phyloP scores from a whole-genome alignment of 192 early-diverging fungal species.

The Gamsiella multidivaricata region DNA sequence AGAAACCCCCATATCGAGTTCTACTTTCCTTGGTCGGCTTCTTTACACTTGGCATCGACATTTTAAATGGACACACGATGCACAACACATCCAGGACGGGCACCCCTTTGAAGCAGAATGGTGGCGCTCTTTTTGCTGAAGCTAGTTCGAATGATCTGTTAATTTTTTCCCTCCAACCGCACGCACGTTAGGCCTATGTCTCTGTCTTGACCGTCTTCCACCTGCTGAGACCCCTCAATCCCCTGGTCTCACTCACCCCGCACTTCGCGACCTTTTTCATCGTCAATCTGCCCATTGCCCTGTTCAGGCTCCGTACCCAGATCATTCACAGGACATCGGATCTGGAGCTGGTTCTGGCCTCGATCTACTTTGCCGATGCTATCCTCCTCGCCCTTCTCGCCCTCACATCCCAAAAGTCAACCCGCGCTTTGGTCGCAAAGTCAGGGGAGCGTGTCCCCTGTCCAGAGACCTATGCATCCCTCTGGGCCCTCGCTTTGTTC shows the following conservation, averaged over 20 bases:
- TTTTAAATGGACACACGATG: too few species aligned
- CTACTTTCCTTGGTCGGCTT: too few species aligned
- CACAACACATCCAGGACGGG: too few species aligned
- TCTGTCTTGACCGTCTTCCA: constrained; percentile 32
- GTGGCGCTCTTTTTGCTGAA: too few species aligned
- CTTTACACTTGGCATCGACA: too few species aligned
- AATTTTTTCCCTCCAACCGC: not conserved
- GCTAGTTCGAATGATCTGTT: not conserved
- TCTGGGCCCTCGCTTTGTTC: constrained; percentile 32
- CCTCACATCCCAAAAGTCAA: constrained; percentile 34
- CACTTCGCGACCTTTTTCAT: constrained; percentile 48
- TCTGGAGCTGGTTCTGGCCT: constrained; percentile 30
- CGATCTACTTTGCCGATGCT: constrained; percentile 46
- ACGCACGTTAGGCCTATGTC: constrained; percentile 22
- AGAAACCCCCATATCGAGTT: too few species aligned
- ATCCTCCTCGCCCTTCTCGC: constrained; percentile 30
- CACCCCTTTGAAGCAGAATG: too few species aligned
- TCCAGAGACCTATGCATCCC: constrained; percentile 33
- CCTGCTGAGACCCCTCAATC: constrained; percentile 46
- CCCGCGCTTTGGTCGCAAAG: constrained; percentile 25
- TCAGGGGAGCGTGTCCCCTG: constrained; percentile 40
- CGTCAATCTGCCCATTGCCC: constrained; percentile 44
- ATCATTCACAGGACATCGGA: constrained; percentile 33
- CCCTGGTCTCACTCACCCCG: constrained; percentile 44
- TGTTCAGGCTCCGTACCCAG: constrained; percentile 47